Percentiles rank a stretch among this genome's conserved stretches.
Evolutionary conservation across 1,284 basidiomycete genomes (phyloP).

Genomic region (Cutaneotrichosporon daszewskae): DNA sequence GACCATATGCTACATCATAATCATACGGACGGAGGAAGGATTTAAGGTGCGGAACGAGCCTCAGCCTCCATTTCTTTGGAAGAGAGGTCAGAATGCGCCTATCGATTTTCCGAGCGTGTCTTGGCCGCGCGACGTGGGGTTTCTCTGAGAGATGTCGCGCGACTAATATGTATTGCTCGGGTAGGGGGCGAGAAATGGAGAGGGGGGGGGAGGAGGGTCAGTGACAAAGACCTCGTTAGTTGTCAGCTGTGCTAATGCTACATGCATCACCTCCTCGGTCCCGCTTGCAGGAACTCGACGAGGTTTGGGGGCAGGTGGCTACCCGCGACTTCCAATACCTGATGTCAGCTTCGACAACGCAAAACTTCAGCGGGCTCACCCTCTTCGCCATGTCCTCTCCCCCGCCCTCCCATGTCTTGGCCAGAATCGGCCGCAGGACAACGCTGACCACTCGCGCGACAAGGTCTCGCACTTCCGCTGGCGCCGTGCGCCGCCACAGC

Average conservation of each 20-base stretch:
- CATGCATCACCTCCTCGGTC: conserved; percentile 19
- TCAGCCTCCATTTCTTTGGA: no score
- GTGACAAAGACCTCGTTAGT: background rate
- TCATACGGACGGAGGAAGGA: background rate
- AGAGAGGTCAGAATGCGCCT: conserved; percentile 36
- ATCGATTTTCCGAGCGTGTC: conserved; percentile 21
- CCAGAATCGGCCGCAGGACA: conserved; percentile 62
- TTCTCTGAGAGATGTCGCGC: conserved; percentile 1
- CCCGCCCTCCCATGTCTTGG: conserved; percentile 80
- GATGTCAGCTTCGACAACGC: conserved; percentile 3
- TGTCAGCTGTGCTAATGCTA: background rate
- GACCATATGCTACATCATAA: background rate
- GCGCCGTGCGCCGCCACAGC: conserved; percentile 67
- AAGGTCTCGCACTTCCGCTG: conserved; percentile 58
- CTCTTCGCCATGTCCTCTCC: conserved; percentile 60
- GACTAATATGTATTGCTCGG: conserved; percentile 6
- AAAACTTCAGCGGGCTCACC: conserved; percentile 48
- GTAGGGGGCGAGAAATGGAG: background rate
- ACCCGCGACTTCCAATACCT: conserved; percentile 20
- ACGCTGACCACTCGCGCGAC: conserved; percentile 58
- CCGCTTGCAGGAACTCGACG: conserved; percentile 24
- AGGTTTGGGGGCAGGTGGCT: conserved; percentile 26
- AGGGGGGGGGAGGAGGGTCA: conserved; percentile 3
- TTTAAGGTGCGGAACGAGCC: conserved; percentile 40
- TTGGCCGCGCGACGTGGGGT: conserved; percentile 1